Conservation (phyloP, 2,329 filamentous ascomycete species). For the Colletotrichum graminicola region DNA sequence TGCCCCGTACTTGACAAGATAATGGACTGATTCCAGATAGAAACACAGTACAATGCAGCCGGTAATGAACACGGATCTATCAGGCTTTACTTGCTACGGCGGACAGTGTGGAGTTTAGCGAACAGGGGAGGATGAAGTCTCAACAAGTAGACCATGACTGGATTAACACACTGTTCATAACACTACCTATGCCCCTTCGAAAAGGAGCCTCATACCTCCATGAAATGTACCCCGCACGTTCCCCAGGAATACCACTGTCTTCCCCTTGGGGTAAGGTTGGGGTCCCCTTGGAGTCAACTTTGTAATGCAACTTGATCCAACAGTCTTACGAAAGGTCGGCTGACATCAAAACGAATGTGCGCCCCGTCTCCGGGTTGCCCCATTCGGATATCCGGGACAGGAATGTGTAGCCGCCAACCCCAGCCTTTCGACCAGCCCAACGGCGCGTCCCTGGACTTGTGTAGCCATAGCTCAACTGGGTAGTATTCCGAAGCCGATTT, state of each 20-base stretch:
- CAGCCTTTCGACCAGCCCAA: constrained; percentile 3
- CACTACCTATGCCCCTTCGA: neutral
- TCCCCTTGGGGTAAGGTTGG: neutral
- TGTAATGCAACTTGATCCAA: constrained; percentile 9
- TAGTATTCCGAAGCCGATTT: constrained; percentile 1
- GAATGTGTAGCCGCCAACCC: constrained; percentile 16
- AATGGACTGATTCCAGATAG: too few species aligned
- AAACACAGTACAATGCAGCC: too few species aligned
- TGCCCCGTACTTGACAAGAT: neutral
- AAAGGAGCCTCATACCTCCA: constrained; percentile 15
- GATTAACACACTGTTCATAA: neutral
- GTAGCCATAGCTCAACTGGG: neutral
- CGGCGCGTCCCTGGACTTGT: constrained; percentile 3
- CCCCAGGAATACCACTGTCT: constrained; percentile 4
- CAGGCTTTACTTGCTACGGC: too few species aligned
- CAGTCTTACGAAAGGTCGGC: neutral
- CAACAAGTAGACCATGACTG: too few species aligned
- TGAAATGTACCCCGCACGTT: constrained; percentile 27
- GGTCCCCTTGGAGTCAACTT: neutral
- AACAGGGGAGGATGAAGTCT: too few species aligned
- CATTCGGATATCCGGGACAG: constrained; percentile 18
- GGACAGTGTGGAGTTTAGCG: too few species aligned
- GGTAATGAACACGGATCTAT: too few species aligned
- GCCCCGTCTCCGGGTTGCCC: constrained; percentile 21
- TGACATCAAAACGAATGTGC: neutral